Evolutionary conservation across 805 yeast genomes (phyloP).

Genomic region (Scheffersomyces stipitis): DNA sequence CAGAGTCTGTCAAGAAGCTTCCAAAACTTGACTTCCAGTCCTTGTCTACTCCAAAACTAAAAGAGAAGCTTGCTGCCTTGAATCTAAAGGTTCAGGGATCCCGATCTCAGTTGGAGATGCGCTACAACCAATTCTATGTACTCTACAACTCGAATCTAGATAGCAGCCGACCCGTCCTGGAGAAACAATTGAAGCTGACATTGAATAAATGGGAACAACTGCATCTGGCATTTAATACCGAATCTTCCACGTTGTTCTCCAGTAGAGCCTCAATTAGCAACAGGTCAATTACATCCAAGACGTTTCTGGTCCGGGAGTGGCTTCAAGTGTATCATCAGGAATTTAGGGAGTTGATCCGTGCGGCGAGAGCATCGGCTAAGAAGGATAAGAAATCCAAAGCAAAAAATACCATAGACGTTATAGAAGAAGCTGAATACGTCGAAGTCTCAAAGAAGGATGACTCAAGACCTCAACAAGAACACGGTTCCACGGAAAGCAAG

Average conservation of each 20-base stretch:
- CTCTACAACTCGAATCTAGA: slow-evolving; percentile 83
- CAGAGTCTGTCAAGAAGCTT: slow-evolving; percentile 40
- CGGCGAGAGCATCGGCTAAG: slow-evolving; percentile 32
- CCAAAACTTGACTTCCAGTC: slow-evolving; percentile 67
- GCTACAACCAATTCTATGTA: slow-evolving; percentile 76
- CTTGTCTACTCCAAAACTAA: slow-evolving; percentile 57
- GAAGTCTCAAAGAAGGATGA: too few species aligned
- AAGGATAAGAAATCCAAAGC: too few species aligned
- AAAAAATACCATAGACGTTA: too few species aligned
- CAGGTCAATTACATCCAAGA: slow-evolving; percentile 43
- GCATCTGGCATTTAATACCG: slow-evolving; percentile 32
- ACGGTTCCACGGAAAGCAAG: too few species aligned
- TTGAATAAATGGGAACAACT: slow-evolving; percentile 66
- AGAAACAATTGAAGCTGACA: slow-evolving; percentile 52
- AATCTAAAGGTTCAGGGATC: slow-evolving; percentile 65
- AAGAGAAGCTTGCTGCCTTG: slow-evolving; percentile 53
- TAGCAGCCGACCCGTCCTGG: slow-evolving; percentile 61
- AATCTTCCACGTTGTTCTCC: slow-evolving; percentile 23
- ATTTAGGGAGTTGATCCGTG: slow-evolving; percentile 35
- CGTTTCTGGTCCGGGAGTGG: slow-evolving; percentile 49
- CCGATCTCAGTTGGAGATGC: slow-evolving; percentile 57
- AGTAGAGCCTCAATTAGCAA: slow-evolving; percentile 17
- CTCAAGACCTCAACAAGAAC: too few species aligned
- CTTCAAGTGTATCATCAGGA: slow-evolving; percentile 36
- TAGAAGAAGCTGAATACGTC: too few species aligned